Conservation (phyloP, 352 stramenopile genomes). For the Phytophthora quininea region DNA sequence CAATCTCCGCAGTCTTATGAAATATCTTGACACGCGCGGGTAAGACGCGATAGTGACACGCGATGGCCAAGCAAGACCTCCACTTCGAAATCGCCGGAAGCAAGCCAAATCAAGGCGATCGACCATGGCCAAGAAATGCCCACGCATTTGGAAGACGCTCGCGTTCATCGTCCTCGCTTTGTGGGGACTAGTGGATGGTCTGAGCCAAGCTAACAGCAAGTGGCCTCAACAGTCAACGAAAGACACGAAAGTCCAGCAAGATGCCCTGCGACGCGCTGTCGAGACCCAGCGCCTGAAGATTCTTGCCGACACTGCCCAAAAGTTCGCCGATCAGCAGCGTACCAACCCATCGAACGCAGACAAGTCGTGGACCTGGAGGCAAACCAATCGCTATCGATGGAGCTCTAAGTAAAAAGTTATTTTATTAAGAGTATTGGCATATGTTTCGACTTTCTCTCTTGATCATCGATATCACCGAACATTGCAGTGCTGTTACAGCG, state of each 20-base stretch:
- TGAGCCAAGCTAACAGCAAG: slow-evolving; percentile 16
- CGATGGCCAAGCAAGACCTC: too few species aligned
- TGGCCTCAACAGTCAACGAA: slow-evolving; percentile 3
- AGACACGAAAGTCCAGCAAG: slow-evolving; percentile 18
- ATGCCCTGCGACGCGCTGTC: slow-evolving; percentile 18
- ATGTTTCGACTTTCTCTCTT: too few species aligned
- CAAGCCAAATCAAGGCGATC: not conserved
- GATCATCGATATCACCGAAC: too few species aligned
- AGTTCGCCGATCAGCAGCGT: slow-evolving; percentile 13
- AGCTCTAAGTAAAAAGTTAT: not conserved
- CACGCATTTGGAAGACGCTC: slow-evolving; percentile 7
- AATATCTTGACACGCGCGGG: too few species aligned
- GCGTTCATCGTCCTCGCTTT: slow-evolving; percentile 9
- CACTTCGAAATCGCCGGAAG: not conserved
- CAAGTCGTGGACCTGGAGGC: not conserved
- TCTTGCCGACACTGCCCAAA: slow-evolving; percentile 6
- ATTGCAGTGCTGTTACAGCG: too few species aligned
- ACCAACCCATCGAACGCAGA: slow-evolving; percentile 26
- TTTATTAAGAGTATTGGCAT: not conserved
- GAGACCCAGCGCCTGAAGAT: slow-evolving; percentile 16
- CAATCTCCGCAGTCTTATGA: too few species aligned
- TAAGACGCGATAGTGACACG: too few species aligned
- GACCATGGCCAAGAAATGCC: slow-evolving; percentile 15
- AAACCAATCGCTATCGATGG: not conserved
- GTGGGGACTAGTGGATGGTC: slow-evolving; percentile 11